Percentiles rank a stretch among this genome's conserved stretches.
Evolutionary conservation across 2,329 filamentous ascomycete genomes (phyloP).

Genomic region (Fusarium pseudonygamai): DNA sequence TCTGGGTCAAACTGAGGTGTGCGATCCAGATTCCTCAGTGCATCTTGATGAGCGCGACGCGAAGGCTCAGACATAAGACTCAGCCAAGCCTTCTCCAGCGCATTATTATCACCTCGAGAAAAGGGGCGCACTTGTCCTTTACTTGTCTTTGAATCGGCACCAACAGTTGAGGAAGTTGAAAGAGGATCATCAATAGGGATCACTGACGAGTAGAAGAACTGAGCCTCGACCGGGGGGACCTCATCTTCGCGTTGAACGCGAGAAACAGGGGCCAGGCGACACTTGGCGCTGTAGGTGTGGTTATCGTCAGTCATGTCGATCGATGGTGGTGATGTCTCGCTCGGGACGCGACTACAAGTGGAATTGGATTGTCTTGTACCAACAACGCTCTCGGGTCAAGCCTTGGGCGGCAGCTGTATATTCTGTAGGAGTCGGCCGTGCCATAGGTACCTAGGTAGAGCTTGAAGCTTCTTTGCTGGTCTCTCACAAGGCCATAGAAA

Average conservation of each 20-base stretch:
- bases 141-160: conserved; percentile 59
- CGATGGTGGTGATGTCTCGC: neutral
- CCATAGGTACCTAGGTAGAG: conserved; percentile 30
- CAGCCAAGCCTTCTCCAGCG: conserved; percentile 82
- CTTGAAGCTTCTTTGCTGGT: conserved; percentile 2
- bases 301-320: conserved; percentile 32
- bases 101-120: conserved; percentile 79
- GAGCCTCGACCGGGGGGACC: conserved; percentile 70
- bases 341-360: conserved; percentile 8
- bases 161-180: conserved; percentile 68
- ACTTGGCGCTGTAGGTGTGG: conserved; percentile 70
- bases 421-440: conserved; percentile 20
- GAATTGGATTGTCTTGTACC: conserved; percentile 2
- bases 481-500: conserved; percentile 5
- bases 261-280: conserved; percentile 62
- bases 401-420: conserved; percentile 27
- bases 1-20: conserved; percentile 21
- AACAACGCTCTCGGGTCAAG: conserved; percentile 19
- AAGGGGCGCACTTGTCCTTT: conserved; percentile 79
- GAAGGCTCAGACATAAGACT: conserved; percentile 62
- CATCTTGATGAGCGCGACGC: conserved; percentile 57
- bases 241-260: conserved; percentile 53
- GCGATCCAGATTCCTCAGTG: conserved; percentile 29
- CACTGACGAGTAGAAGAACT: conserved; percentile 87
- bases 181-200: conserved; percentile 89